Evolutionary conservation across 345 rosid species (phyloP).

Genomic region (Arabidopsis thaliana): TAIR10.1 NC_003070.9:8181501-8182000

Average conservation of each 20-base stretch:
- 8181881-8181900: slow-evolving; percentile 87
- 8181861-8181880: slow-evolving; percentile 86
- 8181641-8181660: neutral
- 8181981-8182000: slow-evolving; percentile 47
- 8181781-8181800: neutral
- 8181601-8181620: neutral
- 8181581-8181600: slow-evolving; percentile 30
- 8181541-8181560: slow-evolving; percentile 13
- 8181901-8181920: slow-evolving; percentile 92
- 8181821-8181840: neutral
- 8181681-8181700: slow-evolving; percentile 99
- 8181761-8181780: slow-evolving; percentile 50
- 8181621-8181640: neutral
- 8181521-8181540: slow-evolving; percentile 1
- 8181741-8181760: slow-evolving; percentile 80
- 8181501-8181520: slow-evolving; percentile 10
- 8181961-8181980: slow-evolving; percentile 92
- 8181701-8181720: slow-evolving; percentile 95
- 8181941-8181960: slow-evolving; percentile 85
- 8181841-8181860: slow-evolving; percentile 45
- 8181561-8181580: slow-evolving; percentile 1
- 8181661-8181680: slow-evolving; percentile 40
- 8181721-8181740: slow-evolving; percentile 70
- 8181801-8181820: neutral
- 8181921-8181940: slow-evolving; percentile 97